Percentiles rank a stretch among this genome's conserved stretches.
phyloP scores from a whole-genome alignment of 805 yeast species.

The Myxozyma vanderwaltii region DNA sequence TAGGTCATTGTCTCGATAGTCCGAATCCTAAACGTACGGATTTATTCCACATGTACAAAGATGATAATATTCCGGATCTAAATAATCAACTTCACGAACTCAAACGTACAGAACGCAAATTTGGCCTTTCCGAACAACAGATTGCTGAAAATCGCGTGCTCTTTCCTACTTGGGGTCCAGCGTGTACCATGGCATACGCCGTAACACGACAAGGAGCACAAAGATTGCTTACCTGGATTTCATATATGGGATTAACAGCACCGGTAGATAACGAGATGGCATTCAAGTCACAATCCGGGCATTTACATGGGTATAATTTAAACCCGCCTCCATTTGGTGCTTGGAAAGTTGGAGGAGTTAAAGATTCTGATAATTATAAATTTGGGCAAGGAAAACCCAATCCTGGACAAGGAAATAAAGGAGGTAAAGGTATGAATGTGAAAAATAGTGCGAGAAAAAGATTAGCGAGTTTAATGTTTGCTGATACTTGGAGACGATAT shows the following conservation, averaged over 20 bases:
- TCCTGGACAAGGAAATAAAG: constrained; percentile 9
- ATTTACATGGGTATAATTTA: constrained; percentile 17
- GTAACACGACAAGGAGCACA: constrained; percentile 26
- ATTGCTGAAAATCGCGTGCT: constrained; percentile 16
- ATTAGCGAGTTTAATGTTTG: not conserved
- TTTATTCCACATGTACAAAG: constrained; percentile 15
- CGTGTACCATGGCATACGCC: constrained; percentile 24
- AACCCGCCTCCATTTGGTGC: constrained; percentile 20
- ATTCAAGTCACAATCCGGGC: constrained; percentile 15
- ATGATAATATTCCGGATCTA: constrained; percentile 17
- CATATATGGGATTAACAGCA: constrained; percentile 19
- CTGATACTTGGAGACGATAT: constrained; percentile 6
- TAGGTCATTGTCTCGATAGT: constrained; percentile 27
- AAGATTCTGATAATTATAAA: constrained; percentile 18
- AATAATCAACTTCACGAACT: constrained; percentile 8
- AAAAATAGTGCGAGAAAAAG: constrained; percentile 17
- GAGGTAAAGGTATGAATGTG: constrained; percentile 13
- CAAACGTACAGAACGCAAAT: constrained; percentile 1
- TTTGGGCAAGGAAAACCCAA: not conserved
- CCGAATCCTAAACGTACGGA: constrained; percentile 14
- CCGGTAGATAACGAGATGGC: constrained; percentile 25
- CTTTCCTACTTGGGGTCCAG: constrained; percentile 24
- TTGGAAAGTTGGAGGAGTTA: constrained; percentile 20
- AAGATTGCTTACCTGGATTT: constrained; percentile 16
- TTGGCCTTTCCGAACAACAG: constrained; percentile 16